Base-by-base conservation (phyloP, 2,329 filamentous ascomycete genomes). In the Ophiostoma himal-ulmi region DNA sequence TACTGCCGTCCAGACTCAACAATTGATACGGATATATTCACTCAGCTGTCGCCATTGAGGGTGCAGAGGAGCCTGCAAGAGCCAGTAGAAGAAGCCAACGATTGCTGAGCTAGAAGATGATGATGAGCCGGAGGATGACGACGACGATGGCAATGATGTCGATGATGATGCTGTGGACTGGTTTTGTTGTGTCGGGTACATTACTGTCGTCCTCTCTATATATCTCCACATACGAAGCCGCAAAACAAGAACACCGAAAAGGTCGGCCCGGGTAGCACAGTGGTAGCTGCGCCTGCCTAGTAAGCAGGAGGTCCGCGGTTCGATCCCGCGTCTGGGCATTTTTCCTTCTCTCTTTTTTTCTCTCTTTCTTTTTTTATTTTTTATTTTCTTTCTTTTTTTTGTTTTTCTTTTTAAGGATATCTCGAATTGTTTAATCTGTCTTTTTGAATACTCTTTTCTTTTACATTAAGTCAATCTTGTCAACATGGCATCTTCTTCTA, bases 221-320 rank as follows among this genome's bases (percentile, higher is more conserved):
- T 62, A 34, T 17, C 4, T 60, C 14, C 11, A 14, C 26, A 30
- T 54, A 10, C n/a, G 7, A 17, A 34, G 10, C 26, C 22, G 54
- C 11, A 10, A n/a, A 26, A 26, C 13, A 62, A 3, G 11, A 14
- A 62, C 26, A 60, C 13, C 57, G 44, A 17, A 22, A 65, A 39
- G 44, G 17, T 62, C 20, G 36, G 62, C 62, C 62, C 62, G 62
- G 62, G 62, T 65, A 65, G 62, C 62, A 65, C 62, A 65, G 62
- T 65, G 62, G 62, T 65, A 65, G 62, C 62, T 65, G 62, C 62
- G 62, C 62, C 62, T 65, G 62, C 62, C 62, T 65, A 65, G 62
- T 65, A 65, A 65, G 62, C 62, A 65, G 62, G 62, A 65, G 62
- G 62, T 65, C 62, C 62, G 62, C 62, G 62, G 62, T 65, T 65